These are phyloP conservation scores for Vararia minispora DNA, from an alignment of 768 basidiomycete genomes.

Conservation along the genomic window DNA sequence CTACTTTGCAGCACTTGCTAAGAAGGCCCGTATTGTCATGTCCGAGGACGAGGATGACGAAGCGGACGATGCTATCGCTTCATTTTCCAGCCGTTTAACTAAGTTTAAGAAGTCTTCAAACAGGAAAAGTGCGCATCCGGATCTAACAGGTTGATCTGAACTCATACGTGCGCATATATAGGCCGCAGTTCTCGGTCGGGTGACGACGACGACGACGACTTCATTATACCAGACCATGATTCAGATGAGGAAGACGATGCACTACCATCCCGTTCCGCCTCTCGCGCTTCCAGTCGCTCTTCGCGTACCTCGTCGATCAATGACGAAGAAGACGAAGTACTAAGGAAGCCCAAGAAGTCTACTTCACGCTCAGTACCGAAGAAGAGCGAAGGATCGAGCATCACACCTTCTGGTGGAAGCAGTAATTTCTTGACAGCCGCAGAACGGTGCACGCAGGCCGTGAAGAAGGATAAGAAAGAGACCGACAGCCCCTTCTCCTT, in stretches of 20 bases:
- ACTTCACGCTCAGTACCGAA: constrained; percentile 23
- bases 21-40: constrained; percentile 45
- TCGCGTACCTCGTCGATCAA: constrained; percentile 20
- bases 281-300: constrained; percentile 38
- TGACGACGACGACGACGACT: constrained; percentile 66
- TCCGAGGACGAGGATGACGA: constrained; percentile 41
- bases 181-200: constrained; percentile 28
- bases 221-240: constrained; percentile 58
- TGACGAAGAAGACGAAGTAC: constrained; percentile 21
- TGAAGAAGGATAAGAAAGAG: constrained; percentile 76
- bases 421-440: constrained; percentile 70
- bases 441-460: constrained; percentile 61
- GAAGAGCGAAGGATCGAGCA: constrained; percentile 20
- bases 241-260: constrained; percentile 41
- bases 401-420: constrained; percentile 15
- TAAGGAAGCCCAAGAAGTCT: constrained; percentile 26
- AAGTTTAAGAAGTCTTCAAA: constrained; percentile 55
- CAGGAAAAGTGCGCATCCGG: constrained; percentile 34
- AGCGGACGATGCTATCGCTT: constrained; percentile 22
- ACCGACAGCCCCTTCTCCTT: constrained; percentile 71
- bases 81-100: constrained; percentile 50
- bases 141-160: constrained; percentile 1
- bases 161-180: constrained; percentile 16
- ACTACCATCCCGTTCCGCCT: constrained; percentile 28
- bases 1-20: constrained; percentile 33